Base-by-base conservation (phyloP, 1,284 basidiomycete genomes). In the Sanguinoderma infundibulare region DNA sequence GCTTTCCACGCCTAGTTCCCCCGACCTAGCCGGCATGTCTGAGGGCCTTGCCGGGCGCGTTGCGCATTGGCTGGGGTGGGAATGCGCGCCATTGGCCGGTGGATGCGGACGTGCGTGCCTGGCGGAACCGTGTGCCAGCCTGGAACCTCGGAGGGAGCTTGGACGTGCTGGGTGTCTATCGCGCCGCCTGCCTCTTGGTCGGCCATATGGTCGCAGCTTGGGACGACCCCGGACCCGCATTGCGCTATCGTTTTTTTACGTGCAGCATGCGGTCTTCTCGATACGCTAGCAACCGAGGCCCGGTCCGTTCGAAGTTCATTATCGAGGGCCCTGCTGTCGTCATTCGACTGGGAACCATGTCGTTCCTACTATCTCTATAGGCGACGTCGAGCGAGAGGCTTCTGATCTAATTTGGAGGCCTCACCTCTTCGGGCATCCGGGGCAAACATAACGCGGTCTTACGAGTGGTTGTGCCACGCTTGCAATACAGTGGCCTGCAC, bases 1-100 rank as follows among this genome's bases (percentile, higher is more conserved):
- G 34, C 10, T 53, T 53, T 49, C 55, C 60, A 57, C 58, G 60
- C 51, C 50, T 50, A 54, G 34, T 39, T 32, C 44, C 49, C 49
- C 61, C 64, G 61, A 59, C 59, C 22, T 55, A 39, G 36, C 60
- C 61, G 56, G 49, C 49, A 51, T 34, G 20, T 30, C 49, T 51
- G 49, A 32, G 49, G 49, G 12, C 32, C 49, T 63, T 32, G 50
- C 60, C 34, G 63, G 55, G 53, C 59, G 32, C 30, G 39, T 32
- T 46, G 42, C 17, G n/a, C 12, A 28, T 22, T 28, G 28, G 46
- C 15, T 34, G 56, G 36, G 28, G 49, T 57, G 55, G 38, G 53
- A 58, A 55, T 24, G 17, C 30, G 40, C 34, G 61, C 61, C 8
- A 60, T 55, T 59, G 53, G 58, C 28, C 30, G 42, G 38, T 24